Evolutionary conservation across 2,329 filamentous ascomycete species (phyloP).

Genomic region (Endoconidiophora laricicola): DNA sequence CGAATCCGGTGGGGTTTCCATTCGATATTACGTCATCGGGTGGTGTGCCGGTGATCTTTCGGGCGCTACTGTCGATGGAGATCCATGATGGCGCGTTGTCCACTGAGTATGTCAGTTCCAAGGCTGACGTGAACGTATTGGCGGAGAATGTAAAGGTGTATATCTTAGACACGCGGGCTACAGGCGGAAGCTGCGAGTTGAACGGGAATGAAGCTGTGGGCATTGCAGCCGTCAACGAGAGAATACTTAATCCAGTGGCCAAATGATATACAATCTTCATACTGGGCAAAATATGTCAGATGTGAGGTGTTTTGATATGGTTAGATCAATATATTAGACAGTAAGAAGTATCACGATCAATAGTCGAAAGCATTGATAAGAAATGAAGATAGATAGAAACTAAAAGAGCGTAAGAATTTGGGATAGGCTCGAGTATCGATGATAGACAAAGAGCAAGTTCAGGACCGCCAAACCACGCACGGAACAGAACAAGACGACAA

Average conservation of each 20-base stretch:
- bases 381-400: background rate
- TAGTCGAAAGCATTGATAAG: background rate
- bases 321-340: background rate
- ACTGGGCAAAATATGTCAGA: background rate
- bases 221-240: slow-evolving; percentile 20
- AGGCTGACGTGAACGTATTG: slow-evolving; percentile 53
- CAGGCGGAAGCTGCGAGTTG: slow-evolving; percentile 69
- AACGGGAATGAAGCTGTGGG: slow-evolving; percentile 49
- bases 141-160: slow-evolving; percentile 58
- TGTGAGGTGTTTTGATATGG: background rate
- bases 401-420: slow-evolving; percentile 1
- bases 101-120: slow-evolving; percentile 49
- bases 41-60: slow-evolving; percentile 58
- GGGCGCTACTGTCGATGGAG: slow-evolving; percentile 45
- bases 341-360: background rate
- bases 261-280: slow-evolving; percentile 14
- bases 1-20: slow-evolving; percentile 38
- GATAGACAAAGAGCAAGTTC: too few relatives aligned
- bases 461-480: too few relatives aligned
- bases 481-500: too few relatives aligned
- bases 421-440: background rate
- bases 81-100: slow-evolving; percentile 54
- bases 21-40: slow-evolving; percentile 29
- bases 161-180: slow-evolving; percentile 49
- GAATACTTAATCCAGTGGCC: slow-evolving; percentile 17